Conservation (phyloP, 257 asterid genomes). For the Petunia axillaris region DNA sequence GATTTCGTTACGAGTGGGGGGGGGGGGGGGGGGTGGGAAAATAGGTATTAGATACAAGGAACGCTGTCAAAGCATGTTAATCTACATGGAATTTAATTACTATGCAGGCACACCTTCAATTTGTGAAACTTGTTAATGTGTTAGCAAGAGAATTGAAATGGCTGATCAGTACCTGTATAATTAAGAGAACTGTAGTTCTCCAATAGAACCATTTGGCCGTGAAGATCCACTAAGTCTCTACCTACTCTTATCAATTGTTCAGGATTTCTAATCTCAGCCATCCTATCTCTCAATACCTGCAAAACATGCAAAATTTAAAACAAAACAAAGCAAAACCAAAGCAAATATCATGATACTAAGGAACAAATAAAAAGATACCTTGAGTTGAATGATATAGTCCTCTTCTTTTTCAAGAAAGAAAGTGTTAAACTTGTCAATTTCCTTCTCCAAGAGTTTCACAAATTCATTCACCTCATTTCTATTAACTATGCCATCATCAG, state of each 20-base stretch:
- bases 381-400: conserved; percentile 11
- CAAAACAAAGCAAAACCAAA: neutral
- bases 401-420: conserved; percentile 24
- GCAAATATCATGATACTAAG: neutral
- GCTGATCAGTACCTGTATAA: conserved; percentile 13
- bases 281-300: neutral
- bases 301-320: neutral
- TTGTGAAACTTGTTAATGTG: too few species aligned
- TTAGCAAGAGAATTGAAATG: too few species aligned
- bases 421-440: conserved; percentile 20
- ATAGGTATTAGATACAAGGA: too few species aligned
- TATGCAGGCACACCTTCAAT: too few species aligned
- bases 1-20: too few species aligned
- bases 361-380: neutral
- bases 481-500: neutral
- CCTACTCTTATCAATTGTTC: conserved; percentile 19
- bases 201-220: conserved; percentile 27
- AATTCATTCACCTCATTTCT: conserved; percentile 20
- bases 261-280: neutral
- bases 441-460: conserved; percentile 11
- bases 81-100: too few species aligned
- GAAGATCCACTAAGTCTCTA: conserved; percentile 21
- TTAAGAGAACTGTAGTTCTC: conserved; percentile 25
- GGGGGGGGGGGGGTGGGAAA: too few species aligned
- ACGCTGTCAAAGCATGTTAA: too few species aligned